Percentiles rank a stretch among this genome's conserved stretches.
Conservation (phyloP, 2,329 filamentous ascomycete species). For the Calycina marina region DNA sequence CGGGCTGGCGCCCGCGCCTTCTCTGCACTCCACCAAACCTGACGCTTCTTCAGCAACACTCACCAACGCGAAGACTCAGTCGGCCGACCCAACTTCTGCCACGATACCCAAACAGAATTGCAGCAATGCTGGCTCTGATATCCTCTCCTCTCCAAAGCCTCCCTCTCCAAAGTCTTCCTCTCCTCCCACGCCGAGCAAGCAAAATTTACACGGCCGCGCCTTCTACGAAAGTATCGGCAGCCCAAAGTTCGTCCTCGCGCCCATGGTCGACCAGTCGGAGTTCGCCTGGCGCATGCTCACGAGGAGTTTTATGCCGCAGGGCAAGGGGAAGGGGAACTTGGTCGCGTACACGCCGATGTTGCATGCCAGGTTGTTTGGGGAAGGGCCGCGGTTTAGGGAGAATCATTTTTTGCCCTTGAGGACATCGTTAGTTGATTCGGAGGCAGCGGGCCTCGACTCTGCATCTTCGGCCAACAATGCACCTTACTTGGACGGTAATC, state of each 20-base stretch:
- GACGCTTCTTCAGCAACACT: too few relatives aligned
- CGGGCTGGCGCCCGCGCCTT: too few relatives aligned
- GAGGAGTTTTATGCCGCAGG: conserved; percentile 69
- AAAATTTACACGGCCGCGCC: conserved; percentile 66
- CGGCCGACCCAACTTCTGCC: too few relatives aligned
- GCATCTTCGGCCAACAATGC: conserved; percentile 22
- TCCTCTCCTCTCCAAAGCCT: too few relatives aligned
- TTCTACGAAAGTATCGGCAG: conserved; percentile 94
- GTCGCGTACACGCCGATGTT: conserved; percentile 94
- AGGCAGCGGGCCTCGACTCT: conserved; percentile 9
- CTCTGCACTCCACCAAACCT: too few relatives aligned
- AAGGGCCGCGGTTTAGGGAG: conserved; percentile 61
- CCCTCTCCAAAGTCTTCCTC: too few relatives aligned
- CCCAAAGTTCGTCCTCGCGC: conserved; percentile 79
- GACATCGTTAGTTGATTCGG: conserved; percentile 19
- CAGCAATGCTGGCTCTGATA: too few relatives aligned
- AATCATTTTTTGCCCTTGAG: conserved; percentile 57
- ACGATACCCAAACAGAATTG: too few relatives aligned
- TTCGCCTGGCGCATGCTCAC: conserved; percentile 96
- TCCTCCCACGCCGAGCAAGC: neutral
- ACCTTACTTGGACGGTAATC: conserved; percentile 73
- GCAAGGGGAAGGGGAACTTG: conserved; percentile 44
- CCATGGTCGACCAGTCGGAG: conserved; percentile 98
- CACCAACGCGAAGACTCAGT: too few relatives aligned
- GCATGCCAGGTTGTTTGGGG: conserved; percentile 76